Percentiles rank a stretch among this genome's conserved stretches.
These are phyloP conservation scores for Scortechinia acanthostroma DNA, from an alignment of 2,329 filamentous ascomycete genomes.

Conservation along the genomic window DNA sequence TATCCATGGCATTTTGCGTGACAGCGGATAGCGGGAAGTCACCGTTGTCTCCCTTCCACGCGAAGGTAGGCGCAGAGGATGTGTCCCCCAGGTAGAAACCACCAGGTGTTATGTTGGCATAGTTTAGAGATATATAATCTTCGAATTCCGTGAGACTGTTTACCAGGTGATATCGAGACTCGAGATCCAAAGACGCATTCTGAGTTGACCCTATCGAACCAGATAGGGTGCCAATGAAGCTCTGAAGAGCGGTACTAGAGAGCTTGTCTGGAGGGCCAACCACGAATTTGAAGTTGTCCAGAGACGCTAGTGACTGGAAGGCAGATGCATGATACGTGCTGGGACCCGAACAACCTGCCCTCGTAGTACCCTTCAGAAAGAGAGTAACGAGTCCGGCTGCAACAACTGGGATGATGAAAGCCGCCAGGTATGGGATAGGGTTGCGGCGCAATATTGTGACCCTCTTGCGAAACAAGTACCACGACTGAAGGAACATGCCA, in stretches of 20 bases:
- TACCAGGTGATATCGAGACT: slow-evolving; percentile 35
- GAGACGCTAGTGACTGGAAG: slow-evolving; percentile 9
- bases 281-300: not conserved
- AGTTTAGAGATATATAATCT: slow-evolving; percentile 51
- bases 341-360: slow-evolving; percentile 17
- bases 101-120: slow-evolving; percentile 63
- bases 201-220: not conserved
- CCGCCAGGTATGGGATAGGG: slow-evolving; percentile 68
- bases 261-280: not conserved
- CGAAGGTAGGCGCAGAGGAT: slow-evolving; percentile 53
- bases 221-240: not conserved
- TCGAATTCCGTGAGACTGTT: slow-evolving; percentile 65
- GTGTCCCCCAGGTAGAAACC: slow-evolving; percentile 73
- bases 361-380: slow-evolving; percentile 54
- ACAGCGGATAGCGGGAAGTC: slow-evolving; percentile 40
- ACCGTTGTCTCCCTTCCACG: slow-evolving; percentile 54
- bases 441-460: slow-evolving; percentile 72
- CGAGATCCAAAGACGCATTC: not conserved
- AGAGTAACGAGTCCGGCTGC: slow-evolving; percentile 74
- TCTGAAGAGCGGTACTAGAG: not conserved
- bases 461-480: slow-evolving; percentile 73
- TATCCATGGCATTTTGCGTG: slow-evolving; percentile 59
- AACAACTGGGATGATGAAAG: slow-evolving; percentile 71
- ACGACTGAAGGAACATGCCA: slow-evolving; percentile 62
- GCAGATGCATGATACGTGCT: not conserved